phyloP scores from a whole-genome alignment of 352 stramenopile species.

The Phytopythium mirpurense region DNA sequence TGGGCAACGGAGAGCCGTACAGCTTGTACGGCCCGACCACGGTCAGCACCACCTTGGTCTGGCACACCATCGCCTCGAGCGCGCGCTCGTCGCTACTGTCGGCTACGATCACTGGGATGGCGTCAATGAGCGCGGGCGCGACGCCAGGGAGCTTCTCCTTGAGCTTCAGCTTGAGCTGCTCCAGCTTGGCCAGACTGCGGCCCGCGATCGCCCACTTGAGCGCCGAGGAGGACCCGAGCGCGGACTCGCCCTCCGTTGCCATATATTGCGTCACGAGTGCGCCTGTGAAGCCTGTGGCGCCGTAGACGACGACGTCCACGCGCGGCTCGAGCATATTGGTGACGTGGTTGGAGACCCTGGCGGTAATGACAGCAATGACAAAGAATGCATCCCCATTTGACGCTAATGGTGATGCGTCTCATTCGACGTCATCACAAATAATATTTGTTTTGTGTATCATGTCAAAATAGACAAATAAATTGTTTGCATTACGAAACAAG shows the following conservation, averaged over 20 bases:
- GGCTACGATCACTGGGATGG: slow-evolving; percentile 24
- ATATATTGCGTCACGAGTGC: slow-evolving; percentile 50
- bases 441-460: too few relatives aligned
- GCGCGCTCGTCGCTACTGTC: slow-evolving; percentile 51
- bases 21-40: slow-evolving; percentile 86
- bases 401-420: too few relatives aligned
- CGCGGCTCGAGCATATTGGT: slow-evolving; percentile 4
- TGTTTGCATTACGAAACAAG: too few relatives aligned
- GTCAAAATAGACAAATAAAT: too few relatives aligned
- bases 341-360: too few relatives aligned
- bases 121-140: slow-evolving; percentile 11
- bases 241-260: slow-evolving; percentile 28
- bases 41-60: slow-evolving; percentile 75
- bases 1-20: slow-evolving; percentile 81
- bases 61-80: slow-evolving; percentile 63
- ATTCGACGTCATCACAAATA: too few relatives aligned
- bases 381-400: too few relatives aligned
- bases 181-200: slow-evolving; percentile 58
- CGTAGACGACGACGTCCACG: slow-evolving; percentile 56
- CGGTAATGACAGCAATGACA: too few relatives aligned
- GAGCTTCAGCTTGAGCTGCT: slow-evolving; percentile 26
- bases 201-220: slow-evolving; percentile 80
- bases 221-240: neutral
- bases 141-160: slow-evolving; percentile 20
- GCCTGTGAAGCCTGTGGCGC: slow-evolving; percentile 80